Percentiles rank a stretch among this genome's conserved stretches.
Conservation (phyloP, 2,329 filamentous ascomycete species). For the Penicillium sp. region DNA sequence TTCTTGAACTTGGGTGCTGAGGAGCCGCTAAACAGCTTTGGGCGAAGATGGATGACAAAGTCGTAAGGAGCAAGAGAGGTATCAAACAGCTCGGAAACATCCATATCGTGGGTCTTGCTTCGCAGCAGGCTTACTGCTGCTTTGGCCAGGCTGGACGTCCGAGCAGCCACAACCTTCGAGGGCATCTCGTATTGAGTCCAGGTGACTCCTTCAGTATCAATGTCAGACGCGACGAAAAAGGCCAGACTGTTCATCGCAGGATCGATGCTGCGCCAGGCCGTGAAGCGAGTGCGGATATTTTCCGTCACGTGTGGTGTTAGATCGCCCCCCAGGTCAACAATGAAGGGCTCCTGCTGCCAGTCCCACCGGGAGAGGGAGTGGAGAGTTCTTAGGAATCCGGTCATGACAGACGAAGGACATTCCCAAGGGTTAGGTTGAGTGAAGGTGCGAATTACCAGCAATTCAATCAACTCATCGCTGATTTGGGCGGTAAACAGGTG, state of each 20-base stretch:
- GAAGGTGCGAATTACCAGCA: conserved; percentile 76
- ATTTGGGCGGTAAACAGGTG: conserved; percentile 79
- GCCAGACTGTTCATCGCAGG: conserved; percentile 80
- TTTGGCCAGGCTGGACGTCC: conserved; percentile 77
- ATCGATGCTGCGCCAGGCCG: conserved; percentile 83
- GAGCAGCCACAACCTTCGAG: conserved; percentile 75
- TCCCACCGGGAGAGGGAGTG: conserved; percentile 83
- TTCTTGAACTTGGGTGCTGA: conserved; percentile 68
- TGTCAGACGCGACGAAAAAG: conserved; percentile 75
- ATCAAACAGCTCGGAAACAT: conserved; percentile 65
- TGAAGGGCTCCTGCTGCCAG: conserved; percentile 78
- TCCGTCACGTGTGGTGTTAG: conserved; percentile 61
- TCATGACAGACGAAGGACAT: conserved; percentile 69
- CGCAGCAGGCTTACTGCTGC: conserved; percentile 66
- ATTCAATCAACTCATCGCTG: conserved; percentile 76
- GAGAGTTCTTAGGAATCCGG: conserved; percentile 78
- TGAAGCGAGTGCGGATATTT: conserved; percentile 67
- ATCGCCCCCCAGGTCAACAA: conserved; percentile 68
- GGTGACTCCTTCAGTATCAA: conserved; percentile 72
- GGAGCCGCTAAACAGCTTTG: conserved; percentile 46
- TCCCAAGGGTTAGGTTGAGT: conserved; percentile 78
- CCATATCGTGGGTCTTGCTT: conserved; percentile 52
- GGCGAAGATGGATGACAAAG: conserved; percentile 71
- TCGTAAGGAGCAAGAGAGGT: conserved; percentile 75
- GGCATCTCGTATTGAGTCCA: conserved; percentile 72